Evolutionary conservation across 2,329 filamentous ascomycete species (phyloP), one percentile per base, ranked within the genome.

Genomic region (Epichloe amarillans): DNA sequence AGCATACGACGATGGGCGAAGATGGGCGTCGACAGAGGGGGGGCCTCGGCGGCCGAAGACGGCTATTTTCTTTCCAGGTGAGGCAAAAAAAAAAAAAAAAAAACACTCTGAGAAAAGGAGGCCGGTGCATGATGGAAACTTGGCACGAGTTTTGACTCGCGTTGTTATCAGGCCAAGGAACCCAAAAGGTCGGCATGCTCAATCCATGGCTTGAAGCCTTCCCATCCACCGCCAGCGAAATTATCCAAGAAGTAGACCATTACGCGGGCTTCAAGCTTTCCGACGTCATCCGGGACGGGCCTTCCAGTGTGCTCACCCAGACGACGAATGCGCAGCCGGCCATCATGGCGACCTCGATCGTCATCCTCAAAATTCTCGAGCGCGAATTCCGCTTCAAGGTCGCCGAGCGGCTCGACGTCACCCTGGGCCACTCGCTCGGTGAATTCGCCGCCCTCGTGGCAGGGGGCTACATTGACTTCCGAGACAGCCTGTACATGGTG

Each of bases 361-460:
- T 95, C 53, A 94, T 96, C 62, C 76, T 96, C 50, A 84, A 87
- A 51, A 82, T 96, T 53, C 76, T 97, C 55, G 88, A 96, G 70
- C 73, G 79, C 54, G 87, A 95, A 57, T 96, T 91, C 63, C 81
- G 77, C 40, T 95, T 96, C 69, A 74, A 79, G 52, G 77, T 83
- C 6, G 68, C 72, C 8, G 79, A 86, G 51, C 76, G 83, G 53
- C 82, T 89, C 42, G 87, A 95, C 67, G 81, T 94, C 37, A 87
- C 86, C 1, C 75, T 96, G 23, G 91, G 91, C 10, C 91, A 97
- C 68, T 95, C 88, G 4, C 75, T 97, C 11, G 91, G 91, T 46
- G 91, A 96, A 66, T 97, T 96, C 62, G 87, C 91, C 1, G 90
- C 91, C 1, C 75, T 97, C 43, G 88, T 95, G 1, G 86, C 88